Base-by-base conservation (phyloP, 1,139 yeast species). In the Candida albicans region DNA sequence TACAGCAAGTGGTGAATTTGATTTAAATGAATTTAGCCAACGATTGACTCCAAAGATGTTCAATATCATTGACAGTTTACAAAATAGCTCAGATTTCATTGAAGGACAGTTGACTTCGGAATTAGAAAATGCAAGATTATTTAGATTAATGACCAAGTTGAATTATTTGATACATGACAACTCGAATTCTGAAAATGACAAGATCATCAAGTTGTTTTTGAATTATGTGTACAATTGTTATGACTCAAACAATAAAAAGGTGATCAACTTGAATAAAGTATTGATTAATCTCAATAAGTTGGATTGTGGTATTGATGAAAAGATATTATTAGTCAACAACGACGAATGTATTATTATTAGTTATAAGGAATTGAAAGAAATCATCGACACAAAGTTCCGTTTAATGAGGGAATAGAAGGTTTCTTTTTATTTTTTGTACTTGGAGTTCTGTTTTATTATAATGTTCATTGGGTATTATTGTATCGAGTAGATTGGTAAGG, bases 271-370 rank as follows among this genome's bases (percentile, higher is more conserved):
- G 54, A 84, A 91, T 1, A 89, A 90, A 60, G 95, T 91, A 3
- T 69, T 95, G 51, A 71, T 80, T 41, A 80, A 85, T 53, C 69
- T 93, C 56, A 93, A 93, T 66, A 93, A 93, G 63, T 70, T 93
- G 48, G 99, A 95, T 61, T 95, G 95, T 11, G 99, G 98, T 1
- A 77, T 86, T 37, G 93, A 88, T 42, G 99, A 93, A 62, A 82
- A 80, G 55, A 66, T 93, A 25, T 69, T 90, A 59, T 73, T 93
- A 48, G 87, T 89, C 6, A 96, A 91, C 61, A 96, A 90, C 59
- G 82, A 82, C 67, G 81, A 81, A 40, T 88, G 96, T 61, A 71
- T 90, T 49, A 81, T 90, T 40, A 83, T 87, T 41, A 82, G 91
- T 55, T 90, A 85, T 62, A 85, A 84, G 63, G 96, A 82, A 59